Evolutionary conservation across 2,329 filamentous ascomycete genomes (phyloP), one percentile per base, ranked within the genome.

Genomic region (Basipetospora chlamydospora): DNA sequence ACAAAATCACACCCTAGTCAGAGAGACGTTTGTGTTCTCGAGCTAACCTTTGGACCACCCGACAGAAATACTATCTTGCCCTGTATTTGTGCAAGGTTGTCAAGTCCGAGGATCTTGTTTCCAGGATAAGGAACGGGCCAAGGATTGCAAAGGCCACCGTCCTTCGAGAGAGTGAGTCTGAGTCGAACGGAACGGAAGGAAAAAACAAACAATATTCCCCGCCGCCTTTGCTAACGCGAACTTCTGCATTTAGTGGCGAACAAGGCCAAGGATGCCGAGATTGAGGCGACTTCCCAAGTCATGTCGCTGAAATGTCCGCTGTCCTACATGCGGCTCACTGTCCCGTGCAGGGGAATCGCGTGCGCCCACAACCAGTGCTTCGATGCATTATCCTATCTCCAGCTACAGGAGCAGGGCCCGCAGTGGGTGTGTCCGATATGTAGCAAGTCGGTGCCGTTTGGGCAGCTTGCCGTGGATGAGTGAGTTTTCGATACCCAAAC

Each of bases 391-490:
- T 92, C 85, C 2, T 98, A 95, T 52, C 67, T 98, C 15, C 84
- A 94, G 48, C 61, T 98, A 20, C 88, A 96, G 53, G 86, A 96
- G 53, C 90, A 98, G 61, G 88, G 85, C 0, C 90, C 90, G 0
- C 92, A 90, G 13, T 98, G 90, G 90, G 67, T 77, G n/a, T 98
- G 90, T 49, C 90, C 90, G 1, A 79, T 95, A 16, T 98, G 90
- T 62, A 88, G 80, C 56, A 92, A 87, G 50, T 59, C 73, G 0
- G 78, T 86, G 2, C 74, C 77, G 0, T 98, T 84, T 54, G 80
- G 88, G 35, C 77, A 73, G 33, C 61, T 98, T 17, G 85, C 84
- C 9, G 75, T 96, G 21, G 90, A 98, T 47, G 81, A 90, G 73
- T 90, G 65, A 58, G 75, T 60, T n/a, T n/a, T n/a, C 30, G 8